Percentiles rank a stretch among this genome's conserved stretches.
These are phyloP conservation scores for Boletus mariae DNA, from an alignment of 1,284 basidiomycete species.

Conservation along the genomic window DNA sequence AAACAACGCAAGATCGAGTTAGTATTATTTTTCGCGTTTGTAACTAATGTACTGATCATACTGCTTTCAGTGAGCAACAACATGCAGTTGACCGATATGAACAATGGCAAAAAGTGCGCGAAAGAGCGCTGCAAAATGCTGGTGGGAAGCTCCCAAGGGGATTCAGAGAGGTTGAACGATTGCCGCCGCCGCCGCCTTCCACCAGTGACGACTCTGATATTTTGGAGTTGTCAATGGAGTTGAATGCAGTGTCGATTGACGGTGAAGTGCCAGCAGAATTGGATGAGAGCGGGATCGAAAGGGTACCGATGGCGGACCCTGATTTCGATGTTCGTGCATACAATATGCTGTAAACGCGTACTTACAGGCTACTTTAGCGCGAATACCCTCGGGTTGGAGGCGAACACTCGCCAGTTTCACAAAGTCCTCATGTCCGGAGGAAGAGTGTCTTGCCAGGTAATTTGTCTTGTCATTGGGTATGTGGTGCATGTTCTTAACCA, in stretches of 20 bases:
- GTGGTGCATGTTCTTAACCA: constrained; percentile 8
- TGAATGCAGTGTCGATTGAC: constrained; percentile 83
- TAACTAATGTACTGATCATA: constrained; percentile 11
- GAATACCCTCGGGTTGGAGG: constrained; percentile 58
- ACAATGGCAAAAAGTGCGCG: constrained; percentile 78
- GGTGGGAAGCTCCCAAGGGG: constrained; percentile 62
- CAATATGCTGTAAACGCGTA: constrained; percentile 14
- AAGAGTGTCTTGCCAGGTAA: constrained; percentile 84
- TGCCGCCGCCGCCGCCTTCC: constrained; percentile 74
- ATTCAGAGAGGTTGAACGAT: constrained; percentile 62
- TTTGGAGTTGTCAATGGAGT: constrained; percentile 81
- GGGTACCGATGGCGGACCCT: constrained; percentile 87
- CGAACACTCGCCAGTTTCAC: constrained; percentile 51
- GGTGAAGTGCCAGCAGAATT: constrained; percentile 66
- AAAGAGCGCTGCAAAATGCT: constrained; percentile 69
- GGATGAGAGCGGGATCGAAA: constrained; percentile 80
- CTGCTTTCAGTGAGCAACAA: constrained; percentile 68
- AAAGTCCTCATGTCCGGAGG: constrained; percentile 71
- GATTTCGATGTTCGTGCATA: constrained; percentile 71
- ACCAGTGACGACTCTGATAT: constrained; percentile 79
- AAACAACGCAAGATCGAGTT: constrained; percentile 85
- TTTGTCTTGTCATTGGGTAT: neutral
- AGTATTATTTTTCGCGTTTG: constrained; percentile 30
- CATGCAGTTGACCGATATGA: constrained; percentile 77
- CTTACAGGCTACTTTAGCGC: constrained; percentile 39